These are phyloP conservation scores for Leucaena leucocephala DNA, from an alignment of 306 rosid species.

Conservation along the genomic window DNA sequence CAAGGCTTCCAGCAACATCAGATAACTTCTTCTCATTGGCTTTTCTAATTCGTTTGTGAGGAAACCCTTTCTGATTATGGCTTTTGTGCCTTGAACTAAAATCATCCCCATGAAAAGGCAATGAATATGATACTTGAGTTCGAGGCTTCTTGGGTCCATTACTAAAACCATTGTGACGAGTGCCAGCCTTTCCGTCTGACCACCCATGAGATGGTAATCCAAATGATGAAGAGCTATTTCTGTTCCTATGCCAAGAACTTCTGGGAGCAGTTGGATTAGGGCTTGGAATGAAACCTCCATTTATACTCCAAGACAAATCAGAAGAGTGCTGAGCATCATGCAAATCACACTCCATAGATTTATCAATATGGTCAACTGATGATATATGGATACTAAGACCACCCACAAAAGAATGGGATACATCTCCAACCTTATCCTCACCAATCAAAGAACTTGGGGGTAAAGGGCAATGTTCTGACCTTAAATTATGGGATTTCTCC, in stretches of 20 bases:
- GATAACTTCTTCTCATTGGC: conserved; percentile 63
- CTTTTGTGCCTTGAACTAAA: conserved; percentile 51
- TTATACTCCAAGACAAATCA: conserved; percentile 52
- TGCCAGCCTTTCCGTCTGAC: conserved; percentile 65
- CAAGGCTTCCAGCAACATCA: conserved; percentile 50
- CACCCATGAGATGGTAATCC: conserved; percentile 61
- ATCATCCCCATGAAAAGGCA: conserved; percentile 63
- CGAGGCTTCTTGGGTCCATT: conserved; percentile 81
- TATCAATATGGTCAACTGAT: conserved; percentile 47
- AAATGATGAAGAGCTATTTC: conserved; percentile 48
- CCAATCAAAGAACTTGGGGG: conserved; percentile 34
- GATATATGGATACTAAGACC: conserved; percentile 61
- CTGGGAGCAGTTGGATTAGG: conserved; percentile 81
- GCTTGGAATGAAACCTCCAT: conserved; percentile 54
- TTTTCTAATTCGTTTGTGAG: conserved; percentile 69
- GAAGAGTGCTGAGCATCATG: conserved; percentile 53
- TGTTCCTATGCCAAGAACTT: conserved; percentile 69
- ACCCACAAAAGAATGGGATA: conserved; percentile 44
- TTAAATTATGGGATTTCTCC: conserved; percentile 39
- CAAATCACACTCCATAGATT: conserved; percentile 51
- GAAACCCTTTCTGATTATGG: conserved; percentile 49
- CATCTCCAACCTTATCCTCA: conserved; percentile 43
- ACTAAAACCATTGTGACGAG: conserved; percentile 62
- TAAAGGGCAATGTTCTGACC: conserved; percentile 31
- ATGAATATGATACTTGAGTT: conserved; percentile 69